Percentiles rank a stretch among this genome's conserved stretches.
Evolutionary conservation across 495 filamentous ascomycete species (phyloP).

Genomic region (Chaetomium cochliodes): DNA sequence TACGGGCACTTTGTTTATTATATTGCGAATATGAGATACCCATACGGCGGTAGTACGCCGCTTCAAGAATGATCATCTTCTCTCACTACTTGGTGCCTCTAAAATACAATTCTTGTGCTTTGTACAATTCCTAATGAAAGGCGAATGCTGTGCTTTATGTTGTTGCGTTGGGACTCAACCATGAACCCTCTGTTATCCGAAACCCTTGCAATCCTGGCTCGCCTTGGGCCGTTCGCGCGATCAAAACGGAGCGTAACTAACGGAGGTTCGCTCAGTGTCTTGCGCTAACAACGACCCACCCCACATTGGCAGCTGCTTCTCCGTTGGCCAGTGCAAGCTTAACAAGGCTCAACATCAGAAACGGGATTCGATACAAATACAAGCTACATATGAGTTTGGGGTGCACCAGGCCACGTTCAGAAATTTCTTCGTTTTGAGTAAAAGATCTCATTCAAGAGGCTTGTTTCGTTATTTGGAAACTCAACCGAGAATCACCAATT

Average conservation of each 20-base stretch:
- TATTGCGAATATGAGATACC: background rate
- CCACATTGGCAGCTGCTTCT: background rate
- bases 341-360: conserved; percentile 5
- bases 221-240: too few species aligned
- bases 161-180: too few species aligned
- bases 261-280: background rate
- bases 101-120: too few species aligned
- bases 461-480: too few species aligned
- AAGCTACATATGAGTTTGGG: background rate
- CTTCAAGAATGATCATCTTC: too few species aligned
- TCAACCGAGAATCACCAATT: too few species aligned
- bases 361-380: background rate
- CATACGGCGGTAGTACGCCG: background rate
- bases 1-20: background rate
- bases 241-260: background rate
- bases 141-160: too few species aligned
- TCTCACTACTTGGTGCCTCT: too few species aligned
- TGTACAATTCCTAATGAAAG: too few species aligned
- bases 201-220: too few species aligned
- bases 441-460: background rate
- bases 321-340: background rate
- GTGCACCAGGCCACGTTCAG: background rate
- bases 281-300: background rate
- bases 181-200: too few species aligned
- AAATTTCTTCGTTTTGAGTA: background rate